A percentile compares a stretch with the other conserved stretches of the same genome.
Conservation (phyloP, 768 basidiomycete genomes). For the Coprinellus micaceus region DNA sequence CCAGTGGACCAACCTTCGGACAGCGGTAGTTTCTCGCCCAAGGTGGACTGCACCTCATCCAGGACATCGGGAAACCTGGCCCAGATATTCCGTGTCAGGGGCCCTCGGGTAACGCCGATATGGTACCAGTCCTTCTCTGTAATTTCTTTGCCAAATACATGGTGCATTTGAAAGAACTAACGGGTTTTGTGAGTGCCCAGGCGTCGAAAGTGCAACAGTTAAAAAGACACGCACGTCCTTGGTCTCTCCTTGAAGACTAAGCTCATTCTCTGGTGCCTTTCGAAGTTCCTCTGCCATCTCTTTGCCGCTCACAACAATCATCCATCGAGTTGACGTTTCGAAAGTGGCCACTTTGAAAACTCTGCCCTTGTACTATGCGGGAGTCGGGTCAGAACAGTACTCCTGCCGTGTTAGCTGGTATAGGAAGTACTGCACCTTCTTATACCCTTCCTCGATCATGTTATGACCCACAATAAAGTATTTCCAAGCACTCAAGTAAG, state of each 20-base stretch:
- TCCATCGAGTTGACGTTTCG: constrained; percentile 26
- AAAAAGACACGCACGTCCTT: constrained; percentile 27
- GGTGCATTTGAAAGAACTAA: no score
- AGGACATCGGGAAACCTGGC: constrained; percentile 33
- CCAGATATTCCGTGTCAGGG: constrained; percentile 33
- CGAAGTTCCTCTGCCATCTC: constrained; percentile 35
- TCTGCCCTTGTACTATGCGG: constrained; percentile 3
- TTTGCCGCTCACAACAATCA: constrained; percentile 29
- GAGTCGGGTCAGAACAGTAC: no score
- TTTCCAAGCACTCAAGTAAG: constrained; percentile 19
- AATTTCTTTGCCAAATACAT: no score
- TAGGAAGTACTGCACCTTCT: constrained; percentile 12
- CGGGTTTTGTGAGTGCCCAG: no score
- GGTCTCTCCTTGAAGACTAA: constrained; percentile 29
- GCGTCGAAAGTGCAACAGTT: no score
- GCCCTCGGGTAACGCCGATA: constrained; percentile 29
- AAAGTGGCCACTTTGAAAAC: constrained; percentile 10
- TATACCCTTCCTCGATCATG: constrained; percentile 23
- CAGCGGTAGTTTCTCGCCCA: constrained; percentile 35
- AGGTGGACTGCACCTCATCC: constrained; percentile 44
- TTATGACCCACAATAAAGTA: constrained; percentile 19
- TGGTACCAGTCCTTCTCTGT: constrained; percentile 25
- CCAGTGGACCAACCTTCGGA: no score
- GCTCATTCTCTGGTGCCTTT: constrained; percentile 32
- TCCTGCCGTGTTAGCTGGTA: no score